Conservation (phyloP, 768 basidiomycete species). For the Asterophora parasitica region DNA sequence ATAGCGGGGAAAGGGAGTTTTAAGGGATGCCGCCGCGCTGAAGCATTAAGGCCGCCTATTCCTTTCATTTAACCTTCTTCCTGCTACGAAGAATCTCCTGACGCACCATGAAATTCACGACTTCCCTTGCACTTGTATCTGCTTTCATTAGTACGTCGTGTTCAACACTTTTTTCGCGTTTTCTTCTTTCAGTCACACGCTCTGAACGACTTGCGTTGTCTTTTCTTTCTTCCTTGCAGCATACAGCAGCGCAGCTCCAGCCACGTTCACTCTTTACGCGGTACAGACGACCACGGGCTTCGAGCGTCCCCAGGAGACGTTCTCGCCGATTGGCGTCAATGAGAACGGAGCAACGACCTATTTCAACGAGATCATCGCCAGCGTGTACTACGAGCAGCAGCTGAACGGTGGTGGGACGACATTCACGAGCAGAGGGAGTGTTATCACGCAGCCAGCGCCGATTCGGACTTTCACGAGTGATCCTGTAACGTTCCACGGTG, state of each 20-base stretch:
- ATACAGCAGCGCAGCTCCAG: neutral
- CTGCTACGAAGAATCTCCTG: too few relatives aligned
- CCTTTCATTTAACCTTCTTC: too few relatives aligned
- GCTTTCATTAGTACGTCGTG: neutral
- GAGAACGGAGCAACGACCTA: conserved; percentile 13
- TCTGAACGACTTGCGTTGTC: neutral
- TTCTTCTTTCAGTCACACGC: neutral
- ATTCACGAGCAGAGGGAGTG: neutral
- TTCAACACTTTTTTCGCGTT: neutral
- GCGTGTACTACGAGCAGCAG: conserved; percentile 7
- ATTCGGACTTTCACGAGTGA: conserved; percentile 4
- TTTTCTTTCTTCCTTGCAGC: too few relatives aligned
- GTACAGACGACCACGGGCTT: neutral
- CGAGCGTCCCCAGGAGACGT: conserved; percentile 4
- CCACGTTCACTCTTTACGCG: conserved; percentile 1
- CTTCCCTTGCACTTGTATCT: neutral
- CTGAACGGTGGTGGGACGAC: neutral
- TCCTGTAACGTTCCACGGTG: conserved; percentile 3
- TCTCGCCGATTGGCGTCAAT: conserved; percentile 5
- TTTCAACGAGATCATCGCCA: conserved; percentile 6
- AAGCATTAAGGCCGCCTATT: too few relatives aligned
- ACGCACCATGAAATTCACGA: neutral
- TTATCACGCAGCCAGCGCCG: neutral
- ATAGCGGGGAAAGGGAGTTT: too few relatives aligned
- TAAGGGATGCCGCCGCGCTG: too few relatives aligned